A percentile compares a stretch with the other conserved stretches of the same genome.
These are phyloP conservation scores for Madurella fahalii DNA, from an alignment of 2,329 filamentous ascomycete genomes.

Conservation along the genomic window DNA sequence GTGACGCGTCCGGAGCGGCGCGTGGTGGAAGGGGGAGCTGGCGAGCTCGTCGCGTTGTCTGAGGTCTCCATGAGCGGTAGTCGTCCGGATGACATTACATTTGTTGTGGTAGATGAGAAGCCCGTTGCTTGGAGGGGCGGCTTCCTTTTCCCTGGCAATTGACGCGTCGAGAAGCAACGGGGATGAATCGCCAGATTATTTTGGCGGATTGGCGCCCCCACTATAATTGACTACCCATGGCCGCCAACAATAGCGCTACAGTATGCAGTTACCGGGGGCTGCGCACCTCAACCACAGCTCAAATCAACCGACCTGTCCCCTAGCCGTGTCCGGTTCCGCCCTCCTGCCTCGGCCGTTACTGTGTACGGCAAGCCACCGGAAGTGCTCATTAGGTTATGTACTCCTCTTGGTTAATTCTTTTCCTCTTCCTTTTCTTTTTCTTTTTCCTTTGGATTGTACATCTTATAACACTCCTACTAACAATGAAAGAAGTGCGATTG, in stretches of 20 bases:
- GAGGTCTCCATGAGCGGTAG: conserved; percentile 49
- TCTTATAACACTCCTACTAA: too few relatives aligned
- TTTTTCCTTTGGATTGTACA: too few relatives aligned
- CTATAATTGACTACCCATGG: neutral
- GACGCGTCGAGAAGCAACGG: conserved; percentile 24
- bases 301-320: too few relatives aligned
- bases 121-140: conserved; percentile 2
- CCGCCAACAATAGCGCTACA: neutral
- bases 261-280: conserved; percentile 7
- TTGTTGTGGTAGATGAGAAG: conserved; percentile 17
- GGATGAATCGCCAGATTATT: conserved; percentile 25
- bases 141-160: conserved; percentile 19
- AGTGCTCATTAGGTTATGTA: too few relatives aligned
- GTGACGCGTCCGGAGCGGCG: conserved; percentile 68
- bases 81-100: conserved; percentile 40
- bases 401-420: too few relatives aligned
- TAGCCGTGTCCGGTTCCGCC: too few relatives aligned
- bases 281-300: too few relatives aligned
- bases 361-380: too few relatives aligned
- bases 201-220: conserved; percentile 23
- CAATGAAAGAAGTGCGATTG: too few relatives aligned
- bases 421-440: too few relatives aligned
- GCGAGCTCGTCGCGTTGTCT: conserved; percentile 52
- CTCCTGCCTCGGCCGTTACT: too few relatives aligned
- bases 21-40: conserved; percentile 50